Percentiles rank a stretch among this genome's conserved stretches.
Evolutionary conservation across 768 basidiomycete species (phyloP).

Genomic region (Pleurotus tuoliensis): DNA sequence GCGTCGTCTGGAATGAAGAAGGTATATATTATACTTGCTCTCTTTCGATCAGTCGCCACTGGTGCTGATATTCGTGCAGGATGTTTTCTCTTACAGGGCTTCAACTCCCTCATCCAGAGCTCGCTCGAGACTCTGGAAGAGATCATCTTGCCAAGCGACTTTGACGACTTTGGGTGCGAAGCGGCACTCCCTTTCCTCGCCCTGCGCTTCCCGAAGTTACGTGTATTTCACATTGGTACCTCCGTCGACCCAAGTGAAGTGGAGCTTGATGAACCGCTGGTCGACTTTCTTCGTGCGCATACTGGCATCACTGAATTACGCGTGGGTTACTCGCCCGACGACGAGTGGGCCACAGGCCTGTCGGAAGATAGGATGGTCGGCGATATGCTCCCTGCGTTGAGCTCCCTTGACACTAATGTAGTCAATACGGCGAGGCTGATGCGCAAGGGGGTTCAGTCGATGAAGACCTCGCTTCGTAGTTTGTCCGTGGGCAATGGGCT

Average conservation of each 20-base stretch:
- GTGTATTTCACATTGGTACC: neutral
- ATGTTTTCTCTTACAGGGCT: slow-evolving; percentile 1
- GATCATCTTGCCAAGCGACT: neutral
- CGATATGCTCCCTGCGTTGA: neutral
- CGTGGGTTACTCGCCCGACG: neutral
- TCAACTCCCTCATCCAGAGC: neutral
- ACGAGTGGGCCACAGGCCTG: neutral
- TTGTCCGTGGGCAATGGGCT: neutral
- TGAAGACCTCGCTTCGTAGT: neutral
- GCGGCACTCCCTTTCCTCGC: neutral
- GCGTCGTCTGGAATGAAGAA: neutral
- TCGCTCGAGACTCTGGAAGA: neutral
- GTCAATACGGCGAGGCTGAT: neutral
- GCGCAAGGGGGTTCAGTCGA: neutral
- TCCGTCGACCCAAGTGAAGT: slow-evolving; percentile 1
- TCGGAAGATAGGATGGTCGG: neutral
- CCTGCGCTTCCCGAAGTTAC: neutral
- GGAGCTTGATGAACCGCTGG: slow-evolving; percentile 1
- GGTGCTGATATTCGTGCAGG: neutral
- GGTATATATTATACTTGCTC: neutral
- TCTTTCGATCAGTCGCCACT: neutral
- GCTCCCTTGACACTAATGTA: neutral
- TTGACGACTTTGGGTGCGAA: slow-evolving; percentile 6
- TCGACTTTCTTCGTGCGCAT: neutral
- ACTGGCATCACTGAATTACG: neutral